These are phyloP conservation scores for Gracilaria gracilis DNA, from an alignment of 23 red algal genomes.

Conservation along the genomic window DNA sequence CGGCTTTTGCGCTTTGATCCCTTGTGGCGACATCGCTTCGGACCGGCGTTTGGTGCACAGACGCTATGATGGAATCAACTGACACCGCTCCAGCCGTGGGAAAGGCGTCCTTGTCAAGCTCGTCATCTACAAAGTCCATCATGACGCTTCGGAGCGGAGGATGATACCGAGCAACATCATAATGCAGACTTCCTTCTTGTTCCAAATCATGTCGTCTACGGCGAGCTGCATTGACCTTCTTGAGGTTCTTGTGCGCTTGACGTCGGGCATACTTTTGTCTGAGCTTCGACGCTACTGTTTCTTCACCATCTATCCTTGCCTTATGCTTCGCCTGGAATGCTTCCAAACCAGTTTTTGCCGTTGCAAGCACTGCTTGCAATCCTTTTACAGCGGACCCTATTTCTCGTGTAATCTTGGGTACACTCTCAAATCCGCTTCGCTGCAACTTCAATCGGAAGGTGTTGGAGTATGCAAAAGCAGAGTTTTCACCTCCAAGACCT, in stretches of 20 bases:
- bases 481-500: constrained; percentile 66
- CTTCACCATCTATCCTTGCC: constrained; percentile 12
- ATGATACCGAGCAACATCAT: constrained; percentile 77
- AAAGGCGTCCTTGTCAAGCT: constrained; percentile 59
- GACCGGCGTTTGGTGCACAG: background rate
- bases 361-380: constrained; percentile 22
- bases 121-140: constrained; percentile 79
- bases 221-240: constrained; percentile 43
- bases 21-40: background rate
- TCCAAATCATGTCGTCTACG: constrained; percentile 49
- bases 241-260: constrained; percentile 44
- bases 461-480: constrained; percentile 52
- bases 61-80: constrained; percentile 75
- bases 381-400: constrained; percentile 37
- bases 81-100: constrained; percentile 55
- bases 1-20: background rate
- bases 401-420: constrained; percentile 2
- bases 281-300: constrained; percentile 53
- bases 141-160: constrained; percentile 75
- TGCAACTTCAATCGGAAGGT: constrained; percentile 48
- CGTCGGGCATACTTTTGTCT: constrained; percentile 57
- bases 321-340: constrained; percentile 26
- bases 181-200: constrained; percentile 52
- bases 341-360: constrained; percentile 38
- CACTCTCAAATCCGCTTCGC: constrained; percentile 22